These are phyloP conservation scores for Pulchroboletus neoregius DNA, from an alignment of 1,284 basidiomycete species.

Conservation along the genomic window DNA sequence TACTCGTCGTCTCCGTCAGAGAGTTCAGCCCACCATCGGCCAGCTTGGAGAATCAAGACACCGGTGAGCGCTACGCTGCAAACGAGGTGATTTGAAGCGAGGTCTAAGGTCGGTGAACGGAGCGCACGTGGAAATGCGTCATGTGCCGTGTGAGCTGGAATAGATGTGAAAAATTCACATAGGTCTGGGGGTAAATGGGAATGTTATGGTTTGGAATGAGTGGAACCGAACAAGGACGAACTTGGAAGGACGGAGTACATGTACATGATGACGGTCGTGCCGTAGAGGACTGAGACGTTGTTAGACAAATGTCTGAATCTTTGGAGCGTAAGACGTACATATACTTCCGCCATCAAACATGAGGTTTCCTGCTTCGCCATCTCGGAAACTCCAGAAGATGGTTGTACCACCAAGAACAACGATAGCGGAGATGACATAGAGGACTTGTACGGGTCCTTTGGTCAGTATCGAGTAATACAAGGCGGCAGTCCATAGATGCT, in stretches of 20 bases:
- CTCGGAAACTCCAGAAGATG: conserved; percentile 71
- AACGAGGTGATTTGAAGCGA: conserved; percentile 76
- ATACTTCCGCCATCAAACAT: conserved; percentile 87
- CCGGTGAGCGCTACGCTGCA: conserved; percentile 81
- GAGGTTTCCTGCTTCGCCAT: conserved; percentile 72
- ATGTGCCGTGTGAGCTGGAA: conserved; percentile 44
- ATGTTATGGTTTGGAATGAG: neutral
- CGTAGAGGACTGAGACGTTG: conserved; percentile 59
- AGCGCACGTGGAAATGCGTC: conserved; percentile 55
- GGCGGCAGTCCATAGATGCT: conserved; percentile 74
- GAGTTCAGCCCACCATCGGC: conserved; percentile 75
- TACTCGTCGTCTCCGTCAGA: conserved; percentile 50
- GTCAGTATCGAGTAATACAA: conserved; percentile 73
- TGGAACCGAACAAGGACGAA: conserved; percentile 38
- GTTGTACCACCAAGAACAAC: conserved; percentile 57
- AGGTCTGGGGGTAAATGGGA: conserved; percentile 40
- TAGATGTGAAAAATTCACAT: conserved; percentile 49
- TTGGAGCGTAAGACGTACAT: conserved; percentile 45
- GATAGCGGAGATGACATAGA: conserved; percentile 53
- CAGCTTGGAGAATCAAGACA: conserved; percentile 72
- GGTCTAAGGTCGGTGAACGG: conserved; percentile 59
- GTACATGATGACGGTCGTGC: conserved; percentile 64
- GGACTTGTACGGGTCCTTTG: conserved; percentile 52
- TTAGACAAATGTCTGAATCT: neutral
- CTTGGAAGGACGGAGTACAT: conserved; percentile 69